Evolutionary conservation across 352 stramenopile species (phyloP), one percentile per base, ranked within the genome.

Genomic region (Phytopythium oedochilum): DNA sequence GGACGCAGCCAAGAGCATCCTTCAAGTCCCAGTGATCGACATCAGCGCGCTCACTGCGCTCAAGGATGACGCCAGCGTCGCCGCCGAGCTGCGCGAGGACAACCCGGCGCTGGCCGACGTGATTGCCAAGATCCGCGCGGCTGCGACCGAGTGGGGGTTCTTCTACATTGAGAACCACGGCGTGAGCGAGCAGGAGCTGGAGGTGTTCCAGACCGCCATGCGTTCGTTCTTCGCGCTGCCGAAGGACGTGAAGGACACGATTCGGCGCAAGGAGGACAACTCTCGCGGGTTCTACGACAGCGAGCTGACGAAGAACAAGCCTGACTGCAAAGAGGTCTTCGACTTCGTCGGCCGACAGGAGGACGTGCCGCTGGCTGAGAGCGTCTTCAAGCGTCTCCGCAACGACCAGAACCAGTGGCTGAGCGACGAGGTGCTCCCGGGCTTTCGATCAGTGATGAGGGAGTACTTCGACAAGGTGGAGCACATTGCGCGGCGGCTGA

Each of bases 321-420:
- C 66, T n/a, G 93, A 98, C 68, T 97, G 86, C 84, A 98, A 98
- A 45, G 81, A 97, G 61, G 71, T 64, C 15, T 73, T 97, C 18
- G 92, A 97, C 74, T 78, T 75, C 49, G 62, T 64, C 18, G 72
- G 75, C 1, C 64, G 22, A 0, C 61, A 78, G 18, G 71, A 84
- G 17, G 71, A 84, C 28, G 66, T 57, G 5, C 47, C 68, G 1
- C 63, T 79, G 7, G 20, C 17, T 11, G 59, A 86, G 18, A 39
- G 48, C 5, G 53, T 60, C 34, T 54, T 67, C 42, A 90, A 89
- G 70, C 68, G 48, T 98, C n/a, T n/a, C n/a, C n/a, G n/a, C n/a
- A n/a, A n/a, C n/a, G n/a, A n/a, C n/a, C n/a, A n/a, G n/a, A n/a
- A 98, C 66, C 86, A 92, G 60, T 92, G 82, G 81, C 64, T 82